Evolutionary conservation across 208 protist species (phyloP).

Genomic region (Leishmania gerbilli): DNA sequence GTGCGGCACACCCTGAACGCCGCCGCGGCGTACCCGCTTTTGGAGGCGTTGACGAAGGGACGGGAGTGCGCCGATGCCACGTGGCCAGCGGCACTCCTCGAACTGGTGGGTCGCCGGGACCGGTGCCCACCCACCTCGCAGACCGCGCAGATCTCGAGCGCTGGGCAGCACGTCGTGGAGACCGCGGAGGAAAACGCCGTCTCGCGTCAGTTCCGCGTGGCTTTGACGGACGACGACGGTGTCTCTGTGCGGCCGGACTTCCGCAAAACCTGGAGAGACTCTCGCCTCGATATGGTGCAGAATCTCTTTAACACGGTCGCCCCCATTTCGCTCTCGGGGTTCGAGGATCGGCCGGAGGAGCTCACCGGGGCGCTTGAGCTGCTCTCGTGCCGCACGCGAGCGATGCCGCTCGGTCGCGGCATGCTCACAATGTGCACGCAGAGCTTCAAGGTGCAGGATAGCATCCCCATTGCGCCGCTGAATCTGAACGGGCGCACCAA

Average conservation of each 20-base stretch:
- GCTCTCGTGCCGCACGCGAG: slow-evolving; percentile 46
- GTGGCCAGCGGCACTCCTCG: slow-evolving; percentile 51
- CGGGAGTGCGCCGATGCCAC: slow-evolving; percentile 40
- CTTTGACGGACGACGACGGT: slow-evolving; percentile 76
- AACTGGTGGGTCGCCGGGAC: slow-evolving; percentile 72
- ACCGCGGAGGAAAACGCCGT: slow-evolving; percentile 62
- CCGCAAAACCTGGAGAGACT: slow-evolving; percentile 68
- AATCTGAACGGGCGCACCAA: slow-evolving; percentile 70
- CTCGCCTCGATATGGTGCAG: slow-evolving; percentile 70
- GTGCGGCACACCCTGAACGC: slow-evolving; percentile 46
- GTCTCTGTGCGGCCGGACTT: slow-evolving; percentile 79
- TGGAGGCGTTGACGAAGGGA: slow-evolving; percentile 54
- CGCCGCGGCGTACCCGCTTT: slow-evolving; percentile 55
- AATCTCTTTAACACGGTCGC: slow-evolving; percentile 75
- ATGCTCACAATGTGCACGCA: slow-evolving; percentile 88
- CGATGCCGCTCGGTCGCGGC: slow-evolving; percentile 72
- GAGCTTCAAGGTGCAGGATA: slow-evolving; percentile 76
- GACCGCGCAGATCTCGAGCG: slow-evolving; percentile 25
- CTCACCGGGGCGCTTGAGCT: slow-evolving; percentile 48
- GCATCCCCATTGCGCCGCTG: slow-evolving; percentile 74
- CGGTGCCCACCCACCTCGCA: slow-evolving; percentile 35
- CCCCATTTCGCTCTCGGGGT: slow-evolving; percentile 53
- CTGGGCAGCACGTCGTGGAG: slow-evolving; percentile 56
- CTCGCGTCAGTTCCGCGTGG: slow-evolving; percentile 41
- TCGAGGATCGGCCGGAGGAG: slow-evolving; percentile 59